phyloP scores from a whole-genome alignment of 768 basidiomycete species.

The Cyclocybe cylindracea region DNA sequence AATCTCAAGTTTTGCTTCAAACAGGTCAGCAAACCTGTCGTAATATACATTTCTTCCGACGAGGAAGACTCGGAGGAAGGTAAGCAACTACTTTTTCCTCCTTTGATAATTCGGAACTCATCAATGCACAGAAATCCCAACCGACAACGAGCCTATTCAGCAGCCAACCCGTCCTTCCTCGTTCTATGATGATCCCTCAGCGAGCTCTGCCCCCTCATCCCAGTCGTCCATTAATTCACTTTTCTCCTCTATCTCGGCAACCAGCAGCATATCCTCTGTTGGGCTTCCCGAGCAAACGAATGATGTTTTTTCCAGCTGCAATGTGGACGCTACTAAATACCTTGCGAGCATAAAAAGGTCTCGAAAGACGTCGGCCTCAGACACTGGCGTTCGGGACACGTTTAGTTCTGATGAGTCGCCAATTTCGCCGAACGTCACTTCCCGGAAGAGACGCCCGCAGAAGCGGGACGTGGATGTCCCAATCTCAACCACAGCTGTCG shows the following conservation, averaged over 20 bases:
- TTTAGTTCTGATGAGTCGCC: background rate
- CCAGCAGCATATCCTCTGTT: slow-evolving; percentile 5
- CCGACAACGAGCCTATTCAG: background rate
- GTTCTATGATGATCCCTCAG: background rate
- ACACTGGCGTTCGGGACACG: background rate
- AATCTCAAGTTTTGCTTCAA: too few relatives aligned
- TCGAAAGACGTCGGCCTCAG: background rate
- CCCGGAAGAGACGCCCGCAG: slow-evolving; percentile 1
- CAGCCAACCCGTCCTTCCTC: background rate
- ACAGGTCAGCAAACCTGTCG: too few relatives aligned
- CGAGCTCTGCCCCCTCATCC: slow-evolving; percentile 11
- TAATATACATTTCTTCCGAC: too few relatives aligned
- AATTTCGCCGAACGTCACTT: slow-evolving; percentile 6
- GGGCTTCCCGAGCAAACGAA: background rate
- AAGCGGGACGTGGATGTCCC: background rate
- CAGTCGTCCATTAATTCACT: slow-evolving; percentile 11
- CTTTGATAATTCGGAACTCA: too few relatives aligned
- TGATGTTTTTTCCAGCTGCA: too few relatives aligned
- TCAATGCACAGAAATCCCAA: background rate
- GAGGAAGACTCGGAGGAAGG: too few relatives aligned
- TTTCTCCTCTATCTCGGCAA: slow-evolving; percentile 2
- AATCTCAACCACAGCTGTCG: background rate
- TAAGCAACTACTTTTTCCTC: too few relatives aligned
- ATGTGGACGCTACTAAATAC: too few relatives aligned
- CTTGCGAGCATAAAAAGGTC: too few relatives aligned